phyloP scores from a whole-genome alignment of 768 basidiomycete genomes.

The Suillus ampliporus region DNA sequence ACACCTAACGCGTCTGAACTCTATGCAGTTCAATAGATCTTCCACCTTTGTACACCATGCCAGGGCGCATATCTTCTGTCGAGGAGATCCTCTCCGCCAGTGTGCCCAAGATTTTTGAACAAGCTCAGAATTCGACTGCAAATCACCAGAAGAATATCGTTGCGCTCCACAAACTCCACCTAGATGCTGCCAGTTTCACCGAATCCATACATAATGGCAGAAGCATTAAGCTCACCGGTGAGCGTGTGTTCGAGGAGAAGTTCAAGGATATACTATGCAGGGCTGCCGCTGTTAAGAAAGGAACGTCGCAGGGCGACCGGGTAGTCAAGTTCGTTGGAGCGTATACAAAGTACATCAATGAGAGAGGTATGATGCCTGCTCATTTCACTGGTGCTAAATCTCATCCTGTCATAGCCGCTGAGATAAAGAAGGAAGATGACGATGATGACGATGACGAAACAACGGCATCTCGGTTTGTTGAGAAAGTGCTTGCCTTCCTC shows the following conservation, averaged over 20 bases:
- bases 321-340: conserved; percentile 82
- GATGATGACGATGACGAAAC: conserved; percentile 69
- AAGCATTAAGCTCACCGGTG: conserved; percentile 68
- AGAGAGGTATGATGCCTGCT: conserved; percentile 61
- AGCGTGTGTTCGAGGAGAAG: conserved; percentile 72
- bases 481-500: conserved; percentile 71
- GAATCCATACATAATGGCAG: conserved; percentile 55
- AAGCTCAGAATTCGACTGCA: conserved; percentile 72
- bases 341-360: conserved; percentile 76
- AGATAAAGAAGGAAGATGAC: conserved; percentile 39
- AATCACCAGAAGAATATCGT: conserved; percentile 93
- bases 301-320: conserved; percentile 73
- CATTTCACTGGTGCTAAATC: not conserved
- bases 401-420: conserved; percentile 38
- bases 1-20: conserved; percentile 2
- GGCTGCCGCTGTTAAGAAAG: conserved; percentile 80
- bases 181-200: conserved; percentile 59
- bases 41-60: conserved; percentile 29
- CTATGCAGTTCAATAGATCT: not conserved
- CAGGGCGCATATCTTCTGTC: conserved; percentile 28
- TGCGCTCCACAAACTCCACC: conserved; percentile 79
- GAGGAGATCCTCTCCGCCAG: conserved; percentile 35
- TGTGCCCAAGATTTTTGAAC: conserved; percentile 76
- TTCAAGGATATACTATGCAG: conserved; percentile 66
- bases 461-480: conserved; percentile 68